phyloP scores from a whole-genome alignment of 2,329 filamentous ascomycete species.

The Colletotrichum caudatum region DNA sequence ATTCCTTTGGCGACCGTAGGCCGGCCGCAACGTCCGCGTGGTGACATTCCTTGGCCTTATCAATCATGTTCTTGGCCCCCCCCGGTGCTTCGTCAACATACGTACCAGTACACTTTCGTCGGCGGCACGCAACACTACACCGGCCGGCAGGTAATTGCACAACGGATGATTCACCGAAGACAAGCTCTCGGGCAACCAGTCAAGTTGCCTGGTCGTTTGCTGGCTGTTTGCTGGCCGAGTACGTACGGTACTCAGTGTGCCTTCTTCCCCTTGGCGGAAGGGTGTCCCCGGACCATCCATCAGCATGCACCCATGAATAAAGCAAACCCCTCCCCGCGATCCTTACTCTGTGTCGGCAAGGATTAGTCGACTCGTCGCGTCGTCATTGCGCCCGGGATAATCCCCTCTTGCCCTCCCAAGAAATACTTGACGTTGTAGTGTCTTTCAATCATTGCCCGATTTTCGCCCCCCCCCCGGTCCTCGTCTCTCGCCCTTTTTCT shows the following conservation, averaged over 20 bases:
- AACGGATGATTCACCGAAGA: slow-evolving; percentile 12
- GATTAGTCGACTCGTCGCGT: slow-evolving; percentile 32
- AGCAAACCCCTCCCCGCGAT: slow-evolving; percentile 33
- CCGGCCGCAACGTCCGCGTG: not conserved
- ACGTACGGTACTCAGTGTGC: not conserved
- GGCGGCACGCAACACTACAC: not conserved
- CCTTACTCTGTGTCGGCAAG: slow-evolving; percentile 32
- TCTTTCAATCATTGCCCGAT: slow-evolving; percentile 29
- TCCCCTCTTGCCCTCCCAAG: slow-evolving; percentile 12
- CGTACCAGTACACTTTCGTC: slow-evolving; percentile 13
- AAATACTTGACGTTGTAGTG: slow-evolving; percentile 26
- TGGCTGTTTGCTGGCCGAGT: not conserved
- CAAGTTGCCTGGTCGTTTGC: slow-evolving; percentile 10
- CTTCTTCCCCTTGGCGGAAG: slow-evolving; percentile 11
- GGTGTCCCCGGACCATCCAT: slow-evolving; percentile 18
- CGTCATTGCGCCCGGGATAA: slow-evolving; percentile 39
- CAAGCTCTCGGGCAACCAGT: slow-evolving; percentile 29
- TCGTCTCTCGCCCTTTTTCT: not conserved
- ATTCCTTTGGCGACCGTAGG: slow-evolving; percentile 2
- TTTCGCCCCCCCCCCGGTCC: slow-evolving; percentile 19
- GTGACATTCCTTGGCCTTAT: slow-evolving; percentile 35
- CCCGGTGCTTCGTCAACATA: slow-evolving; percentile 13
- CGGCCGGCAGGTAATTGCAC: not conserved
- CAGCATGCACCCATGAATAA: slow-evolving; percentile 26
- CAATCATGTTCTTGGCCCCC: slow-evolving; percentile 37